Evolutionary conservation across 176 grass and related monocot species (phyloP).

Genomic region (Triticum urartu): DNA sequence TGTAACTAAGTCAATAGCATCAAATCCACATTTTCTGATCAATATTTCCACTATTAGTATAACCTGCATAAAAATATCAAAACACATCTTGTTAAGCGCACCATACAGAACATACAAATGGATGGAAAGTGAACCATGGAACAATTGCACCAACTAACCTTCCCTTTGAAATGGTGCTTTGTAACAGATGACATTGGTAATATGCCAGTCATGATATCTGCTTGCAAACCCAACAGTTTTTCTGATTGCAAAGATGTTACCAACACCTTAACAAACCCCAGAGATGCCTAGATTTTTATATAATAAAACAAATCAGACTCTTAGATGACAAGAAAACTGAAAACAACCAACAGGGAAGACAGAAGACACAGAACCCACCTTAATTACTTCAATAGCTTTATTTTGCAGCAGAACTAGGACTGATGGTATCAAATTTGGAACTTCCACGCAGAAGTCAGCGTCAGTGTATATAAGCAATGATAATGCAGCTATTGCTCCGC

Average conservation of each 20-base stretch:
- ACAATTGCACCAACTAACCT: constrained; percentile 46
- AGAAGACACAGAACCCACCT: constrained; percentile 50
- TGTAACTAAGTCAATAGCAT: constrained; percentile 55
- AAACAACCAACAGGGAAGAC: constrained; percentile 4
- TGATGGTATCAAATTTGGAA: constrained; percentile 89
- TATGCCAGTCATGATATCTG: constrained; percentile 72
- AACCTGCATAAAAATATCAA: constrained; percentile 53
- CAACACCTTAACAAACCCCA: constrained; percentile 97
- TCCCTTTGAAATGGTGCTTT: constrained; percentile 86
- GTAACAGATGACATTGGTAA: constrained; percentile 71
- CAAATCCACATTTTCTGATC: constrained; percentile 86
- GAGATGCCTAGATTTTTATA: constrained; percentile 62
- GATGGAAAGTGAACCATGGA: constrained; percentile 17
- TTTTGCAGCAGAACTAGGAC: constrained; percentile 85
- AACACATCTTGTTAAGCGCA: not conserved
- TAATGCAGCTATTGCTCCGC: constrained; percentile 87
- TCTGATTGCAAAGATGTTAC: constrained; percentile 78
- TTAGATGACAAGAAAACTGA: not conserved
- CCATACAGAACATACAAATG: constrained; percentile 8
- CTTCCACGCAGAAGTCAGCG: constrained; percentile 80
- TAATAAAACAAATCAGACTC: constrained; percentile 12
- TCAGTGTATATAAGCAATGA: constrained; percentile 98
- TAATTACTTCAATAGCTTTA: constrained; percentile 85
- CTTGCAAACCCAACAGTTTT: constrained; percentile 63
- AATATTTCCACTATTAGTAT: constrained; percentile 82